These are phyloP conservation scores for Rhynchosporium graminicola DNA, from an alignment of 2,329 filamentous ascomycete genomes.

Conservation along the genomic window DNA sequence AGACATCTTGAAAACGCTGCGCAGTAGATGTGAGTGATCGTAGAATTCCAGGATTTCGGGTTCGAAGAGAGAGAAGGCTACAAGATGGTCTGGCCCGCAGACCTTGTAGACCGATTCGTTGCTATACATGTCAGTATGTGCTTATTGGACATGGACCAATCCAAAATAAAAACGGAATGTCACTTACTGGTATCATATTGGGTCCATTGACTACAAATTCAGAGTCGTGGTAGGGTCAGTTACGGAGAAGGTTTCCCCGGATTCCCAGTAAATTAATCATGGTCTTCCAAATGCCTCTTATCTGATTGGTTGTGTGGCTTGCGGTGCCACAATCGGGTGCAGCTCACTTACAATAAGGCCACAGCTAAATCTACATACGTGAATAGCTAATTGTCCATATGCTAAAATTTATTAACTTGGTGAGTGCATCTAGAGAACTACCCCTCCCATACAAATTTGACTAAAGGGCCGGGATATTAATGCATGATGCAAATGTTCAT, in stretches of 20 bases:
- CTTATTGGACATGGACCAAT: not conserved
- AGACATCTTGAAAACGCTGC: slow-evolving; percentile 52
- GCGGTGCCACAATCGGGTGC: not conserved
- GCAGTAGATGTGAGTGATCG: slow-evolving; percentile 37
- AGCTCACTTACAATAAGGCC: not conserved
- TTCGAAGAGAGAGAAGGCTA: slow-evolving; percentile 32
- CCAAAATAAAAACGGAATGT: not conserved
- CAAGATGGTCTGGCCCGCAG: slow-evolving; percentile 36
- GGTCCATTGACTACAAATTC: slow-evolving; percentile 30
- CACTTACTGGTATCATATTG: slow-evolving; percentile 35
- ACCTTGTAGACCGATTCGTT: slow-evolving; percentile 36
- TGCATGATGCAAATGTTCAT: too few species aligned
- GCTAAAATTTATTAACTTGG: too few species aligned
- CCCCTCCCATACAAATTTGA: too few species aligned
- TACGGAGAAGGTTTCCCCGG: slow-evolving; percentile 12
- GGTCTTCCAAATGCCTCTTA: not conserved
- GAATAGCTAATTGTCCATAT: not conserved
- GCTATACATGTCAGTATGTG: slow-evolving; percentile 20
- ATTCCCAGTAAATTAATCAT: slow-evolving; percentile 25
- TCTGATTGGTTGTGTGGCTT: slow-evolving; percentile 10
- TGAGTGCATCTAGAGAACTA: too few species aligned
- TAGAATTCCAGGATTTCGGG: slow-evolving; percentile 29
- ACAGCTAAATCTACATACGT: not conserved
- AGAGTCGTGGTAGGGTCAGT: slow-evolving; percentile 3
- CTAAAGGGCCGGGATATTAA: too few species aligned